Evolutionary conservation across 371 early-diverging fungal species (phyloP), one percentile per base, ranked within the genome.

Genomic region (Phascolomyces articulosus): DNA sequence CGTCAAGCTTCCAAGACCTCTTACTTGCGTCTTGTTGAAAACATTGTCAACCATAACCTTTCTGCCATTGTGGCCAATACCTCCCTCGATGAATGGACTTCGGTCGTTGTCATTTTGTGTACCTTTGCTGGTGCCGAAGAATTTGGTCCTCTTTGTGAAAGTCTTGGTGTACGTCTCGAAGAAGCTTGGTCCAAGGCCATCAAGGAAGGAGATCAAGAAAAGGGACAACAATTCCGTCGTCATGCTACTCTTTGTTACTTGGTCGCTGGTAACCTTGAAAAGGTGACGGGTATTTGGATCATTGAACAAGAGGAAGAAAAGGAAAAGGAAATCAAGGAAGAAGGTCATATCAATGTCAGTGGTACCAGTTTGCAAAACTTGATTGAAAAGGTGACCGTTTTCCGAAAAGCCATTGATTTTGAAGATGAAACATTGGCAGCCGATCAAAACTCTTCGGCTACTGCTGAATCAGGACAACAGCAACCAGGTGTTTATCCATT

Each of bases 371-470:
- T 97, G 41, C 96, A 96, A 57, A 72, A 83, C 41, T 75, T 97
- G 49, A 87, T 97, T 47, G 97, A 97, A 73, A 95, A 95, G 79
- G 89, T 96, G 20, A 87, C 95, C 10, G 90, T 97, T 18, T 95
- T 95, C 87, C 85, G 94, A 40, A 91, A 90, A 65, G 97, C 96
- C 0, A 92, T 96, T 62, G 87, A 88, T 34, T 97, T 88, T 75
- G 78, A 77, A 55, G 80, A 80, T 34, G n/a, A 63, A 29, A 64
- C 63, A 38, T 64, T 74, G 34, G 86, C 88, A 20, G 94, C 94
- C 29, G 76, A 73, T 51, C 79, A 80, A 48, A 44, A n/a, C 16
- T 44, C 44, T 24, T 7, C 23, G 10, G 51, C 20, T 6, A 51
- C 51, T 7, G n/a, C n/a, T n/a, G n/a, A n/a, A n/a, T n/a, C n/a